These are phyloP conservation scores for Trichoderma sp. DNA, from an alignment of 2,329 filamentous ascomycete genomes.

Conservation along the genomic window DNA sequence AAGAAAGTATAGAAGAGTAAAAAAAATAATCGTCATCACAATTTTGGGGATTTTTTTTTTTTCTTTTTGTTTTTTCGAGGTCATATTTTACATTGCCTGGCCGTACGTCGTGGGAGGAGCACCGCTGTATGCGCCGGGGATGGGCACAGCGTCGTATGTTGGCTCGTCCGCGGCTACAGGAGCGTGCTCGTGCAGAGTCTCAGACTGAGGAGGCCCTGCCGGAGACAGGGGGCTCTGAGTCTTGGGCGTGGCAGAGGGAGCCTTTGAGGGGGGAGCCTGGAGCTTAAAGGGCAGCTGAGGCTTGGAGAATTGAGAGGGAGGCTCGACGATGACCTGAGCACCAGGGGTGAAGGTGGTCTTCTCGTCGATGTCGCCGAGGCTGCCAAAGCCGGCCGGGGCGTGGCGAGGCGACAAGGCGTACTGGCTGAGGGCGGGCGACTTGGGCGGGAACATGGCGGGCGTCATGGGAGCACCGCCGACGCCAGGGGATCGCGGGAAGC, in stretches of 20 bases:
- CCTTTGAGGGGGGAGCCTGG: slow-evolving; percentile 76
- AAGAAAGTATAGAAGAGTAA: slow-evolving; percentile 9
- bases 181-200: slow-evolving; percentile 60
- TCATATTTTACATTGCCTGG: slow-evolving; percentile 27
- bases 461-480: slow-evolving; percentile 46
- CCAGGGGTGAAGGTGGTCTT: slow-evolving; percentile 51
- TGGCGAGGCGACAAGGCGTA: slow-evolving; percentile 59
- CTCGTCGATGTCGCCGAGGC: slow-evolving; percentile 44
- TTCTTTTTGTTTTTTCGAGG: not conserved
- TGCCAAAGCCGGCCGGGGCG: slow-evolving; percentile 55
- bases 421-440: slow-evolving; percentile 43
- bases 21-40: slow-evolving; percentile 8
- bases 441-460: slow-evolving; percentile 50
- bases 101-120: slow-evolving; percentile 47
- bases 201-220: slow-evolving; percentile 31
- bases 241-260: slow-evolving; percentile 74
- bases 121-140: slow-evolving; percentile 76
- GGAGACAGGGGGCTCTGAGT: slow-evolving; percentile 61
- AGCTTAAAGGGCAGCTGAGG: slow-evolving; percentile 71
- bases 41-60: not conserved
- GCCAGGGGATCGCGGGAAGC: slow-evolving; percentile 63
- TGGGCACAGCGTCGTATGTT: slow-evolving; percentile 80
- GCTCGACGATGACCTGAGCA: slow-evolving; percentile 57
- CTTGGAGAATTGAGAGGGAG: slow-evolving; percentile 59
- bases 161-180: slow-evolving; percentile 74